Conservation (phyloP, 768 basidiomycete genomes). For the Sarcomyxa edulis region DNA sequence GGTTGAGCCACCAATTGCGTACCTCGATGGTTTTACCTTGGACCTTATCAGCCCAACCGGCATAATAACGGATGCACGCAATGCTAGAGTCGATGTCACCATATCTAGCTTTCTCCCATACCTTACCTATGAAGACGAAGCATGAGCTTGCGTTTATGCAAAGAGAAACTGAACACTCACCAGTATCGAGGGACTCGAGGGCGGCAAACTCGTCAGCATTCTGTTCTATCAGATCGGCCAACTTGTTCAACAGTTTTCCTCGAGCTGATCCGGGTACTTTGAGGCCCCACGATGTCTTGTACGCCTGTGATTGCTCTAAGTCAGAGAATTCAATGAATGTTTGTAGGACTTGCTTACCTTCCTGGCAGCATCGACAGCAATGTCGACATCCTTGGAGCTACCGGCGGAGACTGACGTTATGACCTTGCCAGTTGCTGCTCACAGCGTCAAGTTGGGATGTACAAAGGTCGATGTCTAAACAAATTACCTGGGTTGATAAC, state of each 20-base stretch:
- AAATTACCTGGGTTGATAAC: slow-evolving; percentile 36
- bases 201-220: slow-evolving; percentile 43
- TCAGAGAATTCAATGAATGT: neutral
- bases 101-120: slow-evolving; percentile 14
- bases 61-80: slow-evolving; percentile 56
- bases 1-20: slow-evolving; percentile 32
- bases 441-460: neutral
- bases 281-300: slow-evolving; percentile 41
- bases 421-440: slow-evolving; percentile 51
- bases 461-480: no score
- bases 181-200: slow-evolving; percentile 43
- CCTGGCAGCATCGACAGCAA: slow-evolving; percentile 54
- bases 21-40: slow-evolving; percentile 54
- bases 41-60: slow-evolving; percentile 74
- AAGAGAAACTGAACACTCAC: slow-evolving; percentile 14
- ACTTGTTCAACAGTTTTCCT: slow-evolving; percentile 34
- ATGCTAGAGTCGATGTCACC: slow-evolving; percentile 21
- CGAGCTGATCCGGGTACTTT: slow-evolving; percentile 33
- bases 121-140: slow-evolving; percentile 18
- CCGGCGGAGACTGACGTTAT: slow-evolving; percentile 49
- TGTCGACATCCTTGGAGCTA: slow-evolving; percentile 58
- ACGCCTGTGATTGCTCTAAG: slow-evolving; percentile 16
- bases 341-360: slow-evolving; percentile 23
- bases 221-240: slow-evolving; percentile 49
- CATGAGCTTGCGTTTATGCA: neutral